Base-by-base conservation (phyloP, 768 basidiomycete species). In the Macrocybe gigantea region DNA sequence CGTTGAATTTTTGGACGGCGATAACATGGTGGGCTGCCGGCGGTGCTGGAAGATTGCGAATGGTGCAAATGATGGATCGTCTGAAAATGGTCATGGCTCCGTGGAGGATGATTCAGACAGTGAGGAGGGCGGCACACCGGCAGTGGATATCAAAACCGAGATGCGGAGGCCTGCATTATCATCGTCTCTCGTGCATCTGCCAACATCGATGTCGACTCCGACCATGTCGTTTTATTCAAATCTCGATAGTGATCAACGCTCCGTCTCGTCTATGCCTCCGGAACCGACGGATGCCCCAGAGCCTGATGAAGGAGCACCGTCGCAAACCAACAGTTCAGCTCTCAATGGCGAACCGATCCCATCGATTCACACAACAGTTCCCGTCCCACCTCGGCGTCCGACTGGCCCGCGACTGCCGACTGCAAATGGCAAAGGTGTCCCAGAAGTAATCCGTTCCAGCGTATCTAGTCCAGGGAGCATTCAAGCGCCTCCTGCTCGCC, bases 11-110 rank as follows among this genome's bases (percentile, higher is more conserved):
- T 68, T 98, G 33, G 89, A 96, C 55, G 92, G 91, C 0, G 94
- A 96, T 56, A 96, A 98, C 56, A 86, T 84, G 70, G 93, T 96
- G 45, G 93, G 93, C 0, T 98, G 94, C 62, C 77, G 86, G 53
- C 77, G 85, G 44, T 98, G 94, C 67, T 98, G 94, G 94, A 93
- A 92, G 72, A 83, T 92, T 33, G 82, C 79, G 48, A 80, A 92
- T 58, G 85, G 87, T 12, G 63, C 74, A 48, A 78, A 82, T 53
- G 49, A 63, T 12, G 56, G 59, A 5, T 62, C 63, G 4, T 64
- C 68, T 44, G 59, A 66, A 32, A 62, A 63, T 42, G 52, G 64
- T 31, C 58, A 70, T 31, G 60, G 61, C 44, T 56, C 66, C 15
- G 56, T 55, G 33, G 61, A 56, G 5, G 60, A 59, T 38, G 61